Base-by-base conservation (phyloP, 495 filamentous ascomycete genomes). In the Penicillium simplicissimum region DNA sequence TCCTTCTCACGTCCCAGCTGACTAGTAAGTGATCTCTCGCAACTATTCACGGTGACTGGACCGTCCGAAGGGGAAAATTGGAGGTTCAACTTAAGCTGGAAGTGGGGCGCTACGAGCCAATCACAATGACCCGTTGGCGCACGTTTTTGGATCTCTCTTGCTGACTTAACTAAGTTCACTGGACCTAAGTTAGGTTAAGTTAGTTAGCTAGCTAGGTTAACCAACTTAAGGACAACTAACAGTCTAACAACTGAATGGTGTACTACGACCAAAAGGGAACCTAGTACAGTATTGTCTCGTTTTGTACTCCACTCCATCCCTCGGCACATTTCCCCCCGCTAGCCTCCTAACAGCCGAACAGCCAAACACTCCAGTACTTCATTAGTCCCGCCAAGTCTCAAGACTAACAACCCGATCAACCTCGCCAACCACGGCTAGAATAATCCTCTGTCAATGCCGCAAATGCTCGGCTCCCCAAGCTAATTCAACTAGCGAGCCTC, bases 21-120 rank as follows among this genome's bases (percentile, higher is more conserved):
- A 25, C 23, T 25, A 1, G 23, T 25, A 1, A 25, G 23, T 25
- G 23, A 3, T 25, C 23, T 1, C 23, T 25, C 23, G 1, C 23
- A 25, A 25, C 23, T 25, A 25, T 25, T 25, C 23, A 25, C 23
- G 1, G 23, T 34, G 23, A 48, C 23, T 47, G 43, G 43, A 11
- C 47, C n/a, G 23, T 11, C 23, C 48, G 49, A 49, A 42, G 25
- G 36, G 47, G 36, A 62, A 59, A 67, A 65, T 36, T 43, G 49
- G 55, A 66, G 47, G 64, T 61, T 59, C 59, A 49, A 60, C 28
- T 65, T 59, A 61, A 63, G 60, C 56, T 55, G 54, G 60, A 55
- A 60, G 65, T 64, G 65, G 65, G 34, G 65, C 59, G 55, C 65
- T 67, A 31, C 15, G 36, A 55, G 58, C 69, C 69, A 71, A 71